phyloP scores from a whole-genome alignment of 1,284 basidiomycete genomes.

The Leucoagaricus sp. region DNA sequence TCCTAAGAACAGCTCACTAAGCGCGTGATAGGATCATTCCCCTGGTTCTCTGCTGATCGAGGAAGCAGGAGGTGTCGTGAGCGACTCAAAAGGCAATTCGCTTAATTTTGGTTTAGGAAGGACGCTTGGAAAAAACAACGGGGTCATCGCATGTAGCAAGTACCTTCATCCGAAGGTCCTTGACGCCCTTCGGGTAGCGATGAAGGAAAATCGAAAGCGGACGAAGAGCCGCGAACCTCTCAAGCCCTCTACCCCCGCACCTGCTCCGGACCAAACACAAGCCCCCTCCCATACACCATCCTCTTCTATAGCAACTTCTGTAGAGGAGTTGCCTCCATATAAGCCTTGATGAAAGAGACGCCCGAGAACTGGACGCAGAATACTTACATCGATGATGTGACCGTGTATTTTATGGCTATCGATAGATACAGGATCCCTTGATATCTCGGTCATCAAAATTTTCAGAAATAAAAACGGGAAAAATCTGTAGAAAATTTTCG shows the following conservation, averaged over 20 bases:
- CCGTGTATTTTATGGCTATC: too few species aligned
- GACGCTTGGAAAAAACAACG: constrained; percentile 85
- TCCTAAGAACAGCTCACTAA: constrained; percentile 7
- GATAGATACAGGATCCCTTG: too few species aligned
- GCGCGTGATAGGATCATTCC: constrained; percentile 78
- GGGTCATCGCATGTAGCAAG: constrained; percentile 80
- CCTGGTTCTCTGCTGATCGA: constrained; percentile 84
- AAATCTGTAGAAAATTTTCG: too few species aligned
- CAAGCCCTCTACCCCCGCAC: neutral
- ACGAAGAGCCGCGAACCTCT: constrained; percentile 4
- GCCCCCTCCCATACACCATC: neutral
- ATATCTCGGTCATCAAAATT: too few species aligned
- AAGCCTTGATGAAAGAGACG: too few species aligned
- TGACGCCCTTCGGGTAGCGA: constrained; percentile 71
- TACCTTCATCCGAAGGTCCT: constrained; percentile 62
- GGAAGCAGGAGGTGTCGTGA: constrained; percentile 88
- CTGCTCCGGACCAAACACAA: neutral
- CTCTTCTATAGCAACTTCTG: too few species aligned
- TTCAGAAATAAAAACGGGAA: too few species aligned
- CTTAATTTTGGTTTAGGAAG: constrained; percentile 90
- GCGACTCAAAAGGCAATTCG: constrained; percentile 77
- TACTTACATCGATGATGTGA: too few species aligned
- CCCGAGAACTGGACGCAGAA: too few species aligned
- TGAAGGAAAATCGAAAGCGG: constrained; percentile 18
- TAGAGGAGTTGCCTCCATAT: too few species aligned